Base-by-base conservation (phyloP, 202 grass and related monocot genomes). In the Saccharum hybrid region DNA sequence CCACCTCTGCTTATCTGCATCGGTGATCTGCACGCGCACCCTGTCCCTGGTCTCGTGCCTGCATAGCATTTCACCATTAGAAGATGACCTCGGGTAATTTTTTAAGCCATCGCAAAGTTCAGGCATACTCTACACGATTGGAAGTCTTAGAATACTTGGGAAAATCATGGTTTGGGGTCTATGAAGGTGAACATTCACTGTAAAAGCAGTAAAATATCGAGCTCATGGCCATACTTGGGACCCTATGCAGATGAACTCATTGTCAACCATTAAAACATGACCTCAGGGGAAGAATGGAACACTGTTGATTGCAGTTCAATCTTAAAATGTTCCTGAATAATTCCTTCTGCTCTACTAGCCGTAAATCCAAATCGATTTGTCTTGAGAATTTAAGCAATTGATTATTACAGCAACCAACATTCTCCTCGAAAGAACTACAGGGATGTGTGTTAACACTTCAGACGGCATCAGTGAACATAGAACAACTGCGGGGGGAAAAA, bases 11-110 rank as follows among this genome's bases (percentile, higher is more conserved):
- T 92, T 83, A 6, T 88, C 87, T 12, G 96, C 91, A 86, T 95
- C 92, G 0, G 92, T 95, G 79, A 98, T 92, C 15, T 98, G 96
- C 72, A 98, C 91, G 63, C 89, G 79, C 42, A 95, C 71, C 78
- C 96, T 86, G 36, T 98, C 92, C 69, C 74, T 69, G 1, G 54
- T 98, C 74, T 98, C 96, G 63, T 98, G 96, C 87, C 92, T 98
- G 74, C 75, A 73, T 22, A 74, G 0, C 66, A 41, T 72, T 80
- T 21, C 16, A 68, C 78, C 75, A 81, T 84, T 80, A 85, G 12
- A 87, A 84, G 31, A 72, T 66, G 10, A 62, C 63, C 3, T 54
- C 59, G 23, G 59, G 16, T 39, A 22, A n/a, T 74, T 75, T 4
- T 80, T n/a, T 40, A 28, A 51, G 48, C 48, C 48, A 51, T 21